Evolutionary conservation across 2,329 filamentous ascomycete genomes (phyloP), one percentile per base, ranked within the genome.

Genomic region (Botrytis medusae): DNA sequence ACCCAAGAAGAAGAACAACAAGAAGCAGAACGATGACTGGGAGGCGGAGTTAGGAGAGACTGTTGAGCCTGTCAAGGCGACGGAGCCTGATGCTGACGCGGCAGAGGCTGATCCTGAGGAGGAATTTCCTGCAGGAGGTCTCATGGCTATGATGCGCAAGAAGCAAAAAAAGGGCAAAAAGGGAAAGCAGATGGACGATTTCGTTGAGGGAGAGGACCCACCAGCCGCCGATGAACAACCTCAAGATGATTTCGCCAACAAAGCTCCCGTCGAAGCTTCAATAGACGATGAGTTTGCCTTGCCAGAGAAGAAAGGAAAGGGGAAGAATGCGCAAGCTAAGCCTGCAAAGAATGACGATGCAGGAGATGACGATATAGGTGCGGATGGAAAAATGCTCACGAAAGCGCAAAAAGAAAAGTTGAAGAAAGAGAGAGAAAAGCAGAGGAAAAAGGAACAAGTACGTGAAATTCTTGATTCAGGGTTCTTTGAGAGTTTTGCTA

Each of bases 371-470:
- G 86, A 86, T 29, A 86, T 84, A 18, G 89, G 83, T 12, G 87
- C 86, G 6, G 85, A 86, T 74, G 91, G 91, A 62, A 89, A 90
- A 72, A 87, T 98, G 67, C 90, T 98, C 85, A 97, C 94, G 57
- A 99, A 98, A 89, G 96, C 97, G 74, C 95, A 99, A 85, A 99
- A 99, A 86, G 96, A 99, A 83, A 97, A 94, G 84, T 87, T 95
- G 80, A 98, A 95, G 88, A 99, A 98, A 85, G 96, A 99, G 86
- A 91, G 94, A 75, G 96, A 99, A 86, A 99, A 99, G 90, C 93
- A 96, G 85, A 89, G 95, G 78, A 99, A 99, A 86, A 99, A 95
- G 90, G 96, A 99, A 84, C 92, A 98, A 89, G 94, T 96, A 82
- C 73, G 86, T 81, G 16, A 5, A 57, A 69, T 62, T 20, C 46